A percentile compares a stretch with the other conserved stretches of the same genome.
phyloP scores from a whole-genome alignment of 345 rosid genomes.

The Salix udensis region DNA sequence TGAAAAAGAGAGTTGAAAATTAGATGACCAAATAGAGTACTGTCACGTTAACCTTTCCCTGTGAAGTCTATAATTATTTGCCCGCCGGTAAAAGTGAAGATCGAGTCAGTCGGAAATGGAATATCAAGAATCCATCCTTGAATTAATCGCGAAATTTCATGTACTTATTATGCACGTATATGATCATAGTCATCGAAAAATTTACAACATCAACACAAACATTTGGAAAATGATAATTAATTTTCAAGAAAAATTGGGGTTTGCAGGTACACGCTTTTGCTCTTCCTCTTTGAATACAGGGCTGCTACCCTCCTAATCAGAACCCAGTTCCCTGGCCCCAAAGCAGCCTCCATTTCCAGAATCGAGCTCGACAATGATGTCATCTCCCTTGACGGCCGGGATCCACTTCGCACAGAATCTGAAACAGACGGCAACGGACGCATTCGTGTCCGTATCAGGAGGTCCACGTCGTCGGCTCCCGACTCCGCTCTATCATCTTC shows the following conservation, averaged over 20 bases:
- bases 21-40: not conserved
- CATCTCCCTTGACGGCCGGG: constrained; percentile 48
- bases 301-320: constrained; percentile 41
- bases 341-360: constrained; percentile 40
- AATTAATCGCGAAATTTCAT: not conserved
- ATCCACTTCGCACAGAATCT: constrained; percentile 47
- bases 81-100: not conserved
- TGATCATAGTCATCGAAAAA: not conserved
- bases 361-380: constrained; percentile 50
- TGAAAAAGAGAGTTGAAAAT: not conserved
- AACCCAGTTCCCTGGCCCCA: constrained; percentile 40
- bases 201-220: not conserved
- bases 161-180: not conserved
- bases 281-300: constrained; percentile 48
- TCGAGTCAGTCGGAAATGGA: too few relatives aligned
- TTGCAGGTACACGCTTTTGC: constrained; percentile 50
- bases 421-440: constrained; percentile 41
- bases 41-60: not conserved
- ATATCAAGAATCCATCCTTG: not conserved
- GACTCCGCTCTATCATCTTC: constrained; percentile 51
- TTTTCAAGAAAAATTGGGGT: not conserved
- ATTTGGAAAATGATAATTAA: not conserved
- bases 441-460: constrained; percentile 43
- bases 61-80: not conserved
- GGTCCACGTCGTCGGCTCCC: constrained; percentile 49